Base-by-base conservation (phyloP, 2,329 filamentous ascomycete species). In the Epicoccum sorghinum region DNA sequence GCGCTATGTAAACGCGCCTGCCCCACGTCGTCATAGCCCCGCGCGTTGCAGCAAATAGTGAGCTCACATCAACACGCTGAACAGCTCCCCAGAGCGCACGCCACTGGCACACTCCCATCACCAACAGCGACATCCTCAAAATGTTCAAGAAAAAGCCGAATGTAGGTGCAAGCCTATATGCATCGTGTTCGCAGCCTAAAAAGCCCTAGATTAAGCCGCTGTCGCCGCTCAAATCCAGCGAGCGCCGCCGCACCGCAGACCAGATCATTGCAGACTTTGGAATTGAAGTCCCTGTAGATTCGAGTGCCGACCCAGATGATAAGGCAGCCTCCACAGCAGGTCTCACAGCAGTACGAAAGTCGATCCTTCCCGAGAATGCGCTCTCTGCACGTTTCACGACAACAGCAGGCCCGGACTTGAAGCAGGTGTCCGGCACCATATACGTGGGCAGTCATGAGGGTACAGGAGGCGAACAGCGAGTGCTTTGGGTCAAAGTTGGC, bases 61-160 rank as follows among this genome's bases (percentile, higher is more conserved):
- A 45, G 42, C 42, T 29, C 27, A 9, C 9, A 55, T 45, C 51
- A 49, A 42, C 46, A 50, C 41, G 13, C 18, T 18, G 14, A 37
- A 22, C 5, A 45, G 40, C 29, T 30, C 22, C 39, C 23, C 9
- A 7, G 23, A 25, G 9, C 39, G n/a, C 29, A 29, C 41, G 18
- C 14, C 14, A 13, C 23, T 9, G 9, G 9, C 35, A 8, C 32
- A 14, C 35, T 25, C 37, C 42, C 40, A 12, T 23, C 12, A 18
- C 29, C 41, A 9, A 13, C 24, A 22, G 37, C 7, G 29, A 23
- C 42, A 32, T 30, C 22, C 10, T 32, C 64, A 64, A 32, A 52
- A 86, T 86, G 84, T 86, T 86, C 75, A 86, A 86, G 69, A 86
- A 86, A 73, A 86, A 86, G 72, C 83, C 84, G 13, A 83, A 80